Evolutionary conservation across 305 asterid genomes (phyloP), one percentile per base, ranked within the genome.

Genomic region (Solanum hybrid): DNA sequence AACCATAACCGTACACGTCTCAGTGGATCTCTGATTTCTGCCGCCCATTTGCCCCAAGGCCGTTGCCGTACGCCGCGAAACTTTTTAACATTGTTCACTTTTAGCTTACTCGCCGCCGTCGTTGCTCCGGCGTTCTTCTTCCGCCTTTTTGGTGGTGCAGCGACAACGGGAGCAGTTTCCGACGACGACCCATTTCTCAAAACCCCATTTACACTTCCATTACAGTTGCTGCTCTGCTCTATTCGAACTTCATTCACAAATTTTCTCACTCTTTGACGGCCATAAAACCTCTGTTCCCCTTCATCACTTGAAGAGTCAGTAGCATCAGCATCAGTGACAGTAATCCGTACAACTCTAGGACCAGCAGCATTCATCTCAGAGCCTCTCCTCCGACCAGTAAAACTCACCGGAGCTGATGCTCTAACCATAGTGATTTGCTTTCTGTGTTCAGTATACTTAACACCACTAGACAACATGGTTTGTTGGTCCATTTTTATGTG

Each of bases 241-340:
- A 95, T 91, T 76, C 90, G 92, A 29, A 97, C 97, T 89, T 96
- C 99, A 89, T 89, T 94, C 71, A 96, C 89, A 88, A 92, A 94
- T 69, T 90, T 95, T 75, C 92, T 94, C 26, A 97, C 94, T 40
- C 98, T 92, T 19, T 71, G 95, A 26, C 92, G 91, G 34, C 38
- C 69, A 15, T 26, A 84, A 10, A 69, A 29, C 1, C 35, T 37
- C 4, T 69, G 45, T 13, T 69, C 96, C 4, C 91, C 97, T 19
- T 97, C 99, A 26, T 96, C 99, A n/a, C 96, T 90, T 31, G 98
- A 95, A 8, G 98, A 95, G 88, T 97, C 99, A 0, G 99, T 97
- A 7, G 99, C 98, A 91, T 96, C 98, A 42, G 93, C 93, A 81
- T 97, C 99, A 72, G 95, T 94, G 5, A 97, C 97, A 38, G 94